Evolutionary conservation across 2,329 filamentous ascomycete species (phyloP).

Genomic region (Penicillium sp.): DNA sequence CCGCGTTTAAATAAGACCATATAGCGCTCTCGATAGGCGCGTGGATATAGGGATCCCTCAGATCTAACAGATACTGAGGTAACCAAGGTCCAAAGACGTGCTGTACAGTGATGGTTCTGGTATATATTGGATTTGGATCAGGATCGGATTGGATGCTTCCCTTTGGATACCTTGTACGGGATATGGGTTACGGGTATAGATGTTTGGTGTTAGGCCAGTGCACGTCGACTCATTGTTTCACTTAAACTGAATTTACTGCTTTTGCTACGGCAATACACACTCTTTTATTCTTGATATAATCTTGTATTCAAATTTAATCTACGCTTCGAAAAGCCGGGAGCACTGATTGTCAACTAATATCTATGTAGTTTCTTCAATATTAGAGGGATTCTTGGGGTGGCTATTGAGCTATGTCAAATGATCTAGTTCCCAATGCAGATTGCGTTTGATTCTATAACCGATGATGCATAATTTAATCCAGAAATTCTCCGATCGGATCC

Average conservation of each 20-base stretch:
- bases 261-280: constrained; percentile 5
- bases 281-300: background rate
- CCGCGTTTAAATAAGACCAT: constrained; percentile 2
- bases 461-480: background rate
- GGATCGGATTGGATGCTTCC: background rate
- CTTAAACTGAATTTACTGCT: constrained; percentile 2
- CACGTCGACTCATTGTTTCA: constrained; percentile 2
- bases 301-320: too few relatives aligned
- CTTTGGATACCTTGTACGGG: constrained; percentile 1
- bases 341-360: too few relatives aligned
- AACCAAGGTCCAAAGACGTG: background rate
- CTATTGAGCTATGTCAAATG: too few relatives aligned
- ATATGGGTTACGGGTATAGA: constrained; percentile 6
- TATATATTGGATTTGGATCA: background rate
- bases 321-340: too few relatives aligned
- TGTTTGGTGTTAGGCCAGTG: constrained; percentile 4
- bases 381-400: too few relatives aligned
- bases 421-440: background rate
- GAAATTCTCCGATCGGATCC: background rate
- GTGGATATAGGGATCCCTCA: background rate
- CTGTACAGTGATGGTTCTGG: background rate
- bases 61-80: background rate
- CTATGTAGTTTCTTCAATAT: background rate
- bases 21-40: background rate
- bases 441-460: background rate